phyloP scores from a whole-genome alignment of 164 flowering plant species.

The Litsea cubeba region DNA sequence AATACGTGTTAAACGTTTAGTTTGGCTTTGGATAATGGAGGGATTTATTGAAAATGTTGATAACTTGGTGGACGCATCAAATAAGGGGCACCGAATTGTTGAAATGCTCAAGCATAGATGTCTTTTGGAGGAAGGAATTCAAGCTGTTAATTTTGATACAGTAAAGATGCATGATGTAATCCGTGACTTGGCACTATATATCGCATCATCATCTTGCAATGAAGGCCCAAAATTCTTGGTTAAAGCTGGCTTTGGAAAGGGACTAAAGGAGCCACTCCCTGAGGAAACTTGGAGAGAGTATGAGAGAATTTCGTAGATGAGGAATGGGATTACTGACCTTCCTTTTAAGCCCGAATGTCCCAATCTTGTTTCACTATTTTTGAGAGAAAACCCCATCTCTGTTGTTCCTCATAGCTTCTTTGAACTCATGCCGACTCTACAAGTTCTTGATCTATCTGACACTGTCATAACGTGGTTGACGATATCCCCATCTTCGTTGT shows the following conservation, averaged over 20 bases:
- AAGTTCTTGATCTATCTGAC: constrained; percentile 1
- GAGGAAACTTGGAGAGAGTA: constrained; percentile 2
- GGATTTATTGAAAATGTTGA: background rate
- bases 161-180: constrained; percentile 10
- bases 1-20: background rate
- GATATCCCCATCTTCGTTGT: background rate
- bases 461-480: background rate
- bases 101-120: constrained; percentile 7
- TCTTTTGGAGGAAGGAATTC: constrained; percentile 1
- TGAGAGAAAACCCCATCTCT: background rate
- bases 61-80: background rate
- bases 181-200: constrained; percentile 8
- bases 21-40: constrained; percentile 5
- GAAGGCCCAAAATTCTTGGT: background rate
- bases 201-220: constrained; percentile 1
- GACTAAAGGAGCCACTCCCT: background rate
- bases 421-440: constrained; percentile 1
- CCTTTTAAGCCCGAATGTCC: constrained; percentile 1
- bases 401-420: background rate
- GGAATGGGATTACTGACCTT: background rate
- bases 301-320: constrained; percentile 1
- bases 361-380: background rate
- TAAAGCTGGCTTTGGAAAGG: background rate
- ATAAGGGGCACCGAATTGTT: constrained; percentile 6
- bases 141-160: background rate